Base-by-base conservation (phyloP, 257 asterid species). In the Marsdenia floribunda region DNA sequence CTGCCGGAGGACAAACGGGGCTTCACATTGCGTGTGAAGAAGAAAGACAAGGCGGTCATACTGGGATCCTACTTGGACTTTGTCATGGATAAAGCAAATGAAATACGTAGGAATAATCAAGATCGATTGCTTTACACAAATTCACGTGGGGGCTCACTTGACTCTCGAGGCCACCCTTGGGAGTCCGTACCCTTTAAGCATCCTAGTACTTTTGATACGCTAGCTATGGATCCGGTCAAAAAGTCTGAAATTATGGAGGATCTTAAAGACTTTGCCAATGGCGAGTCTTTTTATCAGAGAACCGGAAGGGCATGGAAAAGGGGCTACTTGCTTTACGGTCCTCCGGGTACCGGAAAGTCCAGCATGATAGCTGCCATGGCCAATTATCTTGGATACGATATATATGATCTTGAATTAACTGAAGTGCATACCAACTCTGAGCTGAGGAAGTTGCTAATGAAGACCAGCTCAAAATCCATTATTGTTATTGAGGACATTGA, bases 351-450 rank as follows among this genome's bases (percentile, higher is more conserved):
- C 1, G 87, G 87, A 3, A 85, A 85, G 60, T 83, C 87, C 4
- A 83, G 87, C 65, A 85, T 85, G 89, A 85, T 85, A 59, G 89
- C 89, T 12, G 87, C 89, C 47, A 85, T 85, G 89, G 89, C 89
- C 12, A 85, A 85, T 77, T 81, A 40, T 38, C 75, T 85, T 49
- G 87, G 87, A 6, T 85, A 85, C 70, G 89, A 85, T 59, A 85
- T 85, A 24, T 85, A 85, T 57, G 89, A 85, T 78, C 80, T 85
- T 37, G 89, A 85, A 52, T 75, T 85, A 46, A 83, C 89, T 4
- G 85, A 80, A n/a, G 89, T 83, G 21, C 79, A 83, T 40, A 79
- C 81, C 0, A 85, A 85, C 58, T 83, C 87, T 0, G 89, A 83
- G 65, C 22, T 85, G 49, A 85, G 87, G 81, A 85, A 83, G 69